Conservation (phyloP, 768 basidiomycete genomes). For the Dentipellis fragilis region DNA sequence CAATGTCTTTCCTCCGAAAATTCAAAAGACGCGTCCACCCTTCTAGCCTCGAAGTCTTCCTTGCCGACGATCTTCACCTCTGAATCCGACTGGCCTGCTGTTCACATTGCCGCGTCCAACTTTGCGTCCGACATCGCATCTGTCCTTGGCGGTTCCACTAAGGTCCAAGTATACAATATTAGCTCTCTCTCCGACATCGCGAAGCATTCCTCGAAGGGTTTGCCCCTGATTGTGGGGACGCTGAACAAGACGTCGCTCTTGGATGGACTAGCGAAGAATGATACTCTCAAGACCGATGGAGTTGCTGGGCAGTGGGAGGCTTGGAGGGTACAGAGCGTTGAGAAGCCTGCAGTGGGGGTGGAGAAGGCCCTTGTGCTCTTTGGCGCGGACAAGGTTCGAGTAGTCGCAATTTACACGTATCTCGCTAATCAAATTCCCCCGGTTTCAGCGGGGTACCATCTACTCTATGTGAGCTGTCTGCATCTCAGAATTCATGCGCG, state of each 20-base stretch:
- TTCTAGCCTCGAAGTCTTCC: slow-evolving; percentile 2
- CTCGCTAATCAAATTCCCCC: no score
- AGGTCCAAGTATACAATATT: not conserved
- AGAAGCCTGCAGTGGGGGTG: not conserved
- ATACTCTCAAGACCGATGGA: not conserved
- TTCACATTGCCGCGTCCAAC: not conserved
- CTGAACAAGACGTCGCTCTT: not conserved
- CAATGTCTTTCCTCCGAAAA: not conserved
- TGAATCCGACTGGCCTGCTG: not conserved
- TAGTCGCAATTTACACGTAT: not conserved
- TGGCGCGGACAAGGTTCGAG: not conserved
- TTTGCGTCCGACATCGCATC: not conserved
- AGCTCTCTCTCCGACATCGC: not conserved
- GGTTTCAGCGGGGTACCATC: not conserved
- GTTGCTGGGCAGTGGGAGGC: not conserved
- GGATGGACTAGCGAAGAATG: not conserved
- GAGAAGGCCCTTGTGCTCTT: not conserved
- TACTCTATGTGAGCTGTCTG: not conserved
- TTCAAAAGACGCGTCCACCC: not conserved
- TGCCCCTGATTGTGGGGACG: not conserved
- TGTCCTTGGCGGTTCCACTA: not conserved
- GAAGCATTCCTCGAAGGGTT: not conserved
- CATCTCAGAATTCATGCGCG: not conserved
- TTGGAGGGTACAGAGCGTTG: not conserved
- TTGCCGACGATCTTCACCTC: slow-evolving; percentile 1